Percentiles rank a stretch among this genome's conserved stretches.
phyloP scores from a whole-genome alignment of 768 basidiomycete genomes.

The Pisolithus tinctorius region DNA sequence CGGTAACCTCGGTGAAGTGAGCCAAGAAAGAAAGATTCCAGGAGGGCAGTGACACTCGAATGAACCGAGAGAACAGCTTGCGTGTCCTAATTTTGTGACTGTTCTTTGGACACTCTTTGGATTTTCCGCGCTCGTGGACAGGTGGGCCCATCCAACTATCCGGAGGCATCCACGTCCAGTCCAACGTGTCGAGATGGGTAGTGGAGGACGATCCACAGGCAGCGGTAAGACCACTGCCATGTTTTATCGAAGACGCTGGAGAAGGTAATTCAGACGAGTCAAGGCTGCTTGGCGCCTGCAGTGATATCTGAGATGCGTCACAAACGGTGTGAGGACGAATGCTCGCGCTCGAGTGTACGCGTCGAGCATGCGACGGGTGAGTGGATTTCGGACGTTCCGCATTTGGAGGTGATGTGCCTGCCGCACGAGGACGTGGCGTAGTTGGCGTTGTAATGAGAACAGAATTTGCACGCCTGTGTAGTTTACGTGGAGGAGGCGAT shows the following conservation, averaged over 20 bases:
- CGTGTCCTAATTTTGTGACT: not conserved
- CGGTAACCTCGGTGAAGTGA: not conserved
- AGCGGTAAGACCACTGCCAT: not conserved
- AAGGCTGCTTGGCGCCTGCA: not conserved
- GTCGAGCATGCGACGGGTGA: not conserved
- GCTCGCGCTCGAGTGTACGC: not conserved
- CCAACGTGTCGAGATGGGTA: not conserved
- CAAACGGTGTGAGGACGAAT: not conserved
- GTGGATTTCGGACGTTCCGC: not conserved
- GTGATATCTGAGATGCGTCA: not conserved
- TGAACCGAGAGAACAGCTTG: not conserved
- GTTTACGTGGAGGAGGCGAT: conserved; percentile 10
- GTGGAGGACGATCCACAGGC: not conserved
- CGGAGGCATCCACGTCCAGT: conserved; percentile 18
- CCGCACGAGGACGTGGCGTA: not conserved
- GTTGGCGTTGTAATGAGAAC: not conserved
- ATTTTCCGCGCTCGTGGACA: not conserved
- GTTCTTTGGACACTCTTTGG: not conserved
- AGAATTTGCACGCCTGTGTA: conserved; percentile 11
- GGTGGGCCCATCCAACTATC: conserved; percentile 19
- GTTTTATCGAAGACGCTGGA: not conserved
- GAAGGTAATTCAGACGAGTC: not conserved
- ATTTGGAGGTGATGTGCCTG: not conserved
- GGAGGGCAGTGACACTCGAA: conserved; percentile 2
- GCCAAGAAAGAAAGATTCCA: not conserved